Percentiles rank a stretch among this genome's conserved stretches.
These are phyloP conservation scores for Penicillium soppii DNA, from an alignment of 495 filamentous ascomycete species.

Conservation along the genomic window DNA sequence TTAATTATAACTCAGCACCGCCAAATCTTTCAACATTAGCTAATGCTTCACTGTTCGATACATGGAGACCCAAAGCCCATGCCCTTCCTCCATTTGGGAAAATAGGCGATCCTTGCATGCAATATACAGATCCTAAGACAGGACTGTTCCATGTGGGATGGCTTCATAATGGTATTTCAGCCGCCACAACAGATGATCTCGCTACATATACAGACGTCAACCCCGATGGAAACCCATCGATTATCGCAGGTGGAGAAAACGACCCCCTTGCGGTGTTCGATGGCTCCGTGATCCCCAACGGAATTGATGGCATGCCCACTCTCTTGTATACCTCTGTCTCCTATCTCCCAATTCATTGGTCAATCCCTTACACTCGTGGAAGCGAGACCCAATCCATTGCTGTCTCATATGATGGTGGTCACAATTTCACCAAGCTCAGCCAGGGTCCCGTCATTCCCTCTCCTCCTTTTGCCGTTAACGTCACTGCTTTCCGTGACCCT, in stretches of 20 bases:
- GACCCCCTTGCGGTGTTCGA: conserved; percentile 23
- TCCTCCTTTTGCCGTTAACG: conserved; percentile 12
- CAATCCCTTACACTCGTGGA: conserved; percentile 22
- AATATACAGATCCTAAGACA: conserved; percentile 22
- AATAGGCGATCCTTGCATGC: conserved; percentile 20
- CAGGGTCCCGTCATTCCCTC: conserved; percentile 16
- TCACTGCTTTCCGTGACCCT: conserved; percentile 24
- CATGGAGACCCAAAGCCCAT: conserved; percentile 22
- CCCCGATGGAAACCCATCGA: conserved; percentile 10
- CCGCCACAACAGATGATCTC: conserved; percentile 16
- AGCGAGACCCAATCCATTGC: conserved; percentile 23
- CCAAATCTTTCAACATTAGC: conserved; percentile 19
- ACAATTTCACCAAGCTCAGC: conserved; percentile 19
- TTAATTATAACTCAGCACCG: conserved; percentile 17
- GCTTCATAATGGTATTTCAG: conserved; percentile 19
- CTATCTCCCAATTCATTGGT: conserved; percentile 24
- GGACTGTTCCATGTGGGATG: conserved; percentile 24
- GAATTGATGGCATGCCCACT: conserved; percentile 19
- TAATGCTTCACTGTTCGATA: conserved; percentile 15
- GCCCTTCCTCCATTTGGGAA: conserved; percentile 16
- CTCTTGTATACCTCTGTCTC: conserved; percentile 24
- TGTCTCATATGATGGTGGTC: conserved; percentile 16
- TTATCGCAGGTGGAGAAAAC: conserved; percentile 18
- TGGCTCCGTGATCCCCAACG: conserved; percentile 20
- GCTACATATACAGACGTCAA: conserved; percentile 16